Base-by-base conservation (phyloP, 805 yeast species). In the Zygosaccharomyces bisporus region DNA sequence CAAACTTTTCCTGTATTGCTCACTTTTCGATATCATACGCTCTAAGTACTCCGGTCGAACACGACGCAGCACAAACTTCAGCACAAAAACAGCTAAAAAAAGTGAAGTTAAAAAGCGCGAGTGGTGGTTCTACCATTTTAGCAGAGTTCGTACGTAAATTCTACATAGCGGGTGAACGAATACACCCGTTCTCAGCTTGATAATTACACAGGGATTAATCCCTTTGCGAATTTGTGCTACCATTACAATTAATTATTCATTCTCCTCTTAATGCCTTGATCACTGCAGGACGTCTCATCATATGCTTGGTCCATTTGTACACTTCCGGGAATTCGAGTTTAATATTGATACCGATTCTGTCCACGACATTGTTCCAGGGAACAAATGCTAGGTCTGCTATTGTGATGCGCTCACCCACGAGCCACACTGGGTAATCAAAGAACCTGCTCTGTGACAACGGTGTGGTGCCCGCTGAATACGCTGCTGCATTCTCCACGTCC, bases 291-390 rank as follows among this genome's bases (percentile, higher is more conserved):
- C 97, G 79, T 66, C 91, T 79, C 95, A 90, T 86, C 95, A 90
- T 87, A 57, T 81, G 82, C 62, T 85, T 83, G 8, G 96, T 90
- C 97, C 96, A 90, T 64, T 87, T 87, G 71, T 86, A 89, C 37
- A 89, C 96, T 68, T 90, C 97, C 1, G 96, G 96, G 61, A 85
- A 89, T 63, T 90, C 97, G 23, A 78, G 75, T 63, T 84, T 83
- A 57, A 90, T 76, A 57, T 86, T 86, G 50, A 90, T 87, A 6
- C 96, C 97, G 43, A 90, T 85, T 57, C 95, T 74, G 63, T 86
- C 95, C 43, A 90, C 95, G 13, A 90, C 96, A 58, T 89, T 90
- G 65, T 90, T 90, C 98, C 98, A 90, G 12, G 98, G 95, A 21
- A 90, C 95, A 69, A 90, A 90, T 17, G 91, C 79, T 58, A 90